phyloP scores from a whole-genome alignment of 257 asterid species.

The Haberlea rhodopensis region DNA sequence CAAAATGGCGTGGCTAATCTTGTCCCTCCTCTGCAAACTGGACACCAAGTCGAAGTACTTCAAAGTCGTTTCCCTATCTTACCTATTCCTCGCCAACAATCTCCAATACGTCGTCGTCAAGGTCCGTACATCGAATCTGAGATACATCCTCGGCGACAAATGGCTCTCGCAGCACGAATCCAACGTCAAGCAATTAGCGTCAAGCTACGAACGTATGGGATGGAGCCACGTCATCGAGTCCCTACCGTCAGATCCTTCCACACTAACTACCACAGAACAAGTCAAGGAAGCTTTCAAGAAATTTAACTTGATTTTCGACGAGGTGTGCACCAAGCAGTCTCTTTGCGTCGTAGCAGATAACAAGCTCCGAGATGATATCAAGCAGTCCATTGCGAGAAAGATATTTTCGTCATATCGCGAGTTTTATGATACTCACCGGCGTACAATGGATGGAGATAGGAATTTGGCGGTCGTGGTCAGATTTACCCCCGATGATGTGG shows the following conservation, averaged over 20 bases:
- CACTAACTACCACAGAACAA: slow-evolving; percentile 30
- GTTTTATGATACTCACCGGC: slow-evolving; percentile 43
- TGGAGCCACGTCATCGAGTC: slow-evolving; percentile 73
- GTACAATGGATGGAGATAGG: slow-evolving; percentile 36
- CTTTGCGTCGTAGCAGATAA: slow-evolving; percentile 52
- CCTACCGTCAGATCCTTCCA: slow-evolving; percentile 48
- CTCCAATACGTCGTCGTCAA: slow-evolving; percentile 56
- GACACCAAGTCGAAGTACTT: slow-evolving; percentile 64
- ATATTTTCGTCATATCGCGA: slow-evolving; percentile 50
- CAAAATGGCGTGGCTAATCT: slow-evolving; percentile 62
- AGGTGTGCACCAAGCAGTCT: slow-evolving; percentile 59
- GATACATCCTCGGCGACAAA: slow-evolving; percentile 62
- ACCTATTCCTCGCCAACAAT: slow-evolving; percentile 80
- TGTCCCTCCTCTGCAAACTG: slow-evolving; percentile 64
- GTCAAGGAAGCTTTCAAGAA: slow-evolving; percentile 54
- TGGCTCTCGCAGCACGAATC: slow-evolving; percentile 66
- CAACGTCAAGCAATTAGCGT: slow-evolving; percentile 51
- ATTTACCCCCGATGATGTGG: slow-evolving; percentile 73
- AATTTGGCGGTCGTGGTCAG: slow-evolving; percentile 39
- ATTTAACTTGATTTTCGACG: slow-evolving; percentile 60
- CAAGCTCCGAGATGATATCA: slow-evolving; percentile 60
- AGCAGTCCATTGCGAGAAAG: slow-evolving; percentile 45
- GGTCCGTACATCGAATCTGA: slow-evolving; percentile 62
- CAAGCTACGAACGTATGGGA: slow-evolving; percentile 56
- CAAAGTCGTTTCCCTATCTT: slow-evolving; percentile 56